phyloP scores from a whole-genome alignment of 2,329 filamentous ascomycete species.

The Lachnellula suecica region DNA sequence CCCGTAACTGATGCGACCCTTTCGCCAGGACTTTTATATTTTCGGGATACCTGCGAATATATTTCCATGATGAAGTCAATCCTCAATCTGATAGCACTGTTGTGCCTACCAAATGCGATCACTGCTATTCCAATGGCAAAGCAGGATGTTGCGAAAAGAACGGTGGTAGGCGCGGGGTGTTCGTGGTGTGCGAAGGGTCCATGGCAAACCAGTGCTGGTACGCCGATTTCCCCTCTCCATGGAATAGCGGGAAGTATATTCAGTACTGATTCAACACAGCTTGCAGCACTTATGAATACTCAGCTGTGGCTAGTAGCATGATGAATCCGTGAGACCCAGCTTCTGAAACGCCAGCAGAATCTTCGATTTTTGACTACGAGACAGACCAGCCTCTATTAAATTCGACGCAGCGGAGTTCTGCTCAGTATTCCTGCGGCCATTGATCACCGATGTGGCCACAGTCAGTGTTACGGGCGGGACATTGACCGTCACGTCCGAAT shows the following conservation, averaged over 20 bases:
- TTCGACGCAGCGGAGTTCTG: slow-evolving; percentile 14
- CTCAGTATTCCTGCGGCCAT: slow-evolving; percentile 11
- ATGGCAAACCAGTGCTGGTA: slow-evolving; percentile 9
- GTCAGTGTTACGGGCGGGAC: slow-evolving; percentile 8
- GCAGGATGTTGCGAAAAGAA: slow-evolving; percentile 3
- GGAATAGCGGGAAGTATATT: neutral
- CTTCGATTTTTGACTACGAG: neutral
- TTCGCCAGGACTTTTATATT: too few relatives aligned
- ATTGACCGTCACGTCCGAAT: slow-evolving; percentile 8
- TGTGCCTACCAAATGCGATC: neutral
- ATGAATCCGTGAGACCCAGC: slow-evolving; percentile 8
- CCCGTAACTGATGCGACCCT: too few relatives aligned
- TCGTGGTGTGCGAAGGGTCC: slow-evolving; percentile 8
- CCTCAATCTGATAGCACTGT: neutral
- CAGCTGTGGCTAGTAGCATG: slow-evolving; percentile 16
- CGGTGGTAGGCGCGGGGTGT: slow-evolving; percentile 8
- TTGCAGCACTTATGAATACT: slow-evolving; percentile 12
- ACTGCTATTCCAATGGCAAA: neutral
- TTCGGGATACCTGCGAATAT: too few relatives aligned
- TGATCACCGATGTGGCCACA: slow-evolving; percentile 7
- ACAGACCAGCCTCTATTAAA: slow-evolving; percentile 5
- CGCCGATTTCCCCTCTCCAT: neutral
- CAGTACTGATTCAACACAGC: slow-evolving; percentile 5
- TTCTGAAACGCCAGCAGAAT: neutral
- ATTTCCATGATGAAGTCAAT: neutral